phyloP scores from a whole-genome alignment of 345 rosid genomes.

The Citrus mangshanensis region DNA sequence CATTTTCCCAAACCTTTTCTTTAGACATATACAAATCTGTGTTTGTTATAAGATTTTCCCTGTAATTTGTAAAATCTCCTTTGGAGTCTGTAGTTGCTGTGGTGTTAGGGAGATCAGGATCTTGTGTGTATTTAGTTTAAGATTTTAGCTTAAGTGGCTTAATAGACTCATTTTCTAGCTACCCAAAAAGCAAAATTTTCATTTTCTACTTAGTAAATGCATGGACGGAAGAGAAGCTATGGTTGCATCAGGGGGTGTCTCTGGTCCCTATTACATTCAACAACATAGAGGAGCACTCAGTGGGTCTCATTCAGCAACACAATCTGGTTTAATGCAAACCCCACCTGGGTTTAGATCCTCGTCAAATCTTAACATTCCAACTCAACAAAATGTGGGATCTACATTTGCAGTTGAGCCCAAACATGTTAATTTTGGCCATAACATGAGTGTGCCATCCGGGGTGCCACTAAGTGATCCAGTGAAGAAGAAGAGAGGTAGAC shows the following conservation, averaged over 20 bases:
- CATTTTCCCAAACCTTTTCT: neutral
- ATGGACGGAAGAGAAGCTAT: conserved; percentile 99
- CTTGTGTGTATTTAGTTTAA: conserved; percentile 4
- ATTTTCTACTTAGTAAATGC: conserved; percentile 51
- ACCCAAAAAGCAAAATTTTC: neutral
- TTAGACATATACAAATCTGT: conserved; percentile 9
- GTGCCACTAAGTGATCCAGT: conserved; percentile 45
- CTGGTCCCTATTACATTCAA: conserved; percentile 69
- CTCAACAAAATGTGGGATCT: conserved; percentile 49
- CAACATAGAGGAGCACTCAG: conserved; percentile 70
- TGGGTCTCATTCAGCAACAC: conserved; percentile 54
- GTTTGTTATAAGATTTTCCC: conserved; percentile 12
- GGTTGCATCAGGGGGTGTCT: conserved; percentile 66
- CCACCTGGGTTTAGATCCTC: conserved; percentile 60
- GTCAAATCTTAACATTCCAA: conserved; percentile 44
- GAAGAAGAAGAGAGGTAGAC: conserved; percentile 98
- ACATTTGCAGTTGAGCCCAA: conserved; percentile 54
- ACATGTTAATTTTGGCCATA: conserved; percentile 51
- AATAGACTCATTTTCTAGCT: conserved; percentile 9
- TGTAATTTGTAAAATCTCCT: conserved; percentile 13
- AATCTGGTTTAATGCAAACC: conserved; percentile 46
- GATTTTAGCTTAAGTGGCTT: conserved; percentile 8
- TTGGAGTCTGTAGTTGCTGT: conserved; percentile 7
- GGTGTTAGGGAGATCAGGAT: neutral
- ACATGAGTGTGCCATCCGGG: conserved; percentile 48